Percentiles rank a stretch among this genome's conserved stretches.
Conservation (phyloP, 2,329 filamentous ascomycete genomes). For the Aureobasidium sp. region DNA sequence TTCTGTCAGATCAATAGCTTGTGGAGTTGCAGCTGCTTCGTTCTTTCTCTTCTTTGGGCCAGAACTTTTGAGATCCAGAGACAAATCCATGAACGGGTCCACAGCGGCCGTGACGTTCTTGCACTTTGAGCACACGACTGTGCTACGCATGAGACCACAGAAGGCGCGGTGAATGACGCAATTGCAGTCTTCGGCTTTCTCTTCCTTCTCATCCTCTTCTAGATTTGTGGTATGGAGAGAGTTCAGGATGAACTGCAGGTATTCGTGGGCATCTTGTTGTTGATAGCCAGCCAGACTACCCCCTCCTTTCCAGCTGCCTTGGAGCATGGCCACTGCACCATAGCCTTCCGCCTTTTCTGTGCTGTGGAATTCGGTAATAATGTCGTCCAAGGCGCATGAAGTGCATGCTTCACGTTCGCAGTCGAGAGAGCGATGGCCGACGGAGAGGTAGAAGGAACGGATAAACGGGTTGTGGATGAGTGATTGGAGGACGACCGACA, state of each 20-base stretch:
- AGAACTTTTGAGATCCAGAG: constrained; percentile 68
- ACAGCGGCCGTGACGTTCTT: constrained; percentile 72
- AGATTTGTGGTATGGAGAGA: constrained; percentile 74
- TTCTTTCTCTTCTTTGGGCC: constrained; percentile 49
- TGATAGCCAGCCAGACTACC: constrained; percentile 71
- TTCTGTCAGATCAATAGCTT: constrained; percentile 38
- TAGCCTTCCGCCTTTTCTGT: constrained; percentile 80
- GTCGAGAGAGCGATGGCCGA: constrained; percentile 73
- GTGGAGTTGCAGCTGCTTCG: constrained; percentile 22
- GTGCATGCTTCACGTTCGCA: constrained; percentile 57
- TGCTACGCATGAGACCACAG: constrained; percentile 84
- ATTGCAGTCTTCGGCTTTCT: constrained; percentile 50
- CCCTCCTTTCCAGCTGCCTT: constrained; percentile 78
- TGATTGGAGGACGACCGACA: constrained; percentile 90
- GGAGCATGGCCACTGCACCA: constrained; percentile 80
- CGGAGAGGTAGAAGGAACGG: constrained; percentile 83
- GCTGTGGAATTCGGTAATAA: constrained; percentile 58
- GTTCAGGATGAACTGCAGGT: constrained; percentile 91
- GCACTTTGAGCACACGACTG: constrained; percentile 85
- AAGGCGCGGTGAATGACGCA: constrained; percentile 95
- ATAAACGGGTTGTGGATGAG: constrained; percentile 90
- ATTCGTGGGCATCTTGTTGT: constrained; percentile 95
- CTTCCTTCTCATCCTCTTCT: constrained; percentile 32
- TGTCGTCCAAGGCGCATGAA: constrained; percentile 55
- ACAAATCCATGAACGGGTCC: constrained; percentile 87